Conservation (phyloP, 441 rosid species). For the Kokia cookei region DNA sequence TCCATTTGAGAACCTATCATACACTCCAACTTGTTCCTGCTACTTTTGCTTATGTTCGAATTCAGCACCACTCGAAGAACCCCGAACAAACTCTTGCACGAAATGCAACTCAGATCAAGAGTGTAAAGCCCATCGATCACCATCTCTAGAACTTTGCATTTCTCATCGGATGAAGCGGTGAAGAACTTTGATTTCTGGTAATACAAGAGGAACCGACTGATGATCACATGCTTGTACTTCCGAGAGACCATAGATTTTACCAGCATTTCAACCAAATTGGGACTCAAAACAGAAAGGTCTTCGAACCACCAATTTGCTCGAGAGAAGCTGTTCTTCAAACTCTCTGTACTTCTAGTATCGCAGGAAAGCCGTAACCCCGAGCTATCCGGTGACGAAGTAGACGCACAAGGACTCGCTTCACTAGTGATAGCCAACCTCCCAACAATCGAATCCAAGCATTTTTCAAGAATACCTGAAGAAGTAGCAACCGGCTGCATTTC, state of each 20-base stretch:
- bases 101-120: conserved; percentile 48
- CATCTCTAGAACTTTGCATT: conserved; percentile 38
- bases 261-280: conserved; percentile 32
- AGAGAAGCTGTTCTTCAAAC: conserved; percentile 51
- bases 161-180: conserved; percentile 32
- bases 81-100: conserved; percentile 14
- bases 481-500: conserved; percentile 24
- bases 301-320: conserved; percentile 75
- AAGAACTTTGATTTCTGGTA: conserved; percentile 63
- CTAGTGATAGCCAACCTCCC: conserved; percentile 38
- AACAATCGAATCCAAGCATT: conserved; percentile 48
- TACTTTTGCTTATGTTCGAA: conserved; percentile 37
- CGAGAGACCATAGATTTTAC: conserved; percentile 42
- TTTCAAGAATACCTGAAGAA: conserved; percentile 29
- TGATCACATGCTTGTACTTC: conserved; percentile 47
- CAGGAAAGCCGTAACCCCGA: conserved; percentile 30
- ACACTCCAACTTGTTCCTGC: conserved; percentile 54
- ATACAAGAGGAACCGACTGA: conserved; percentile 60
- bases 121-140: conserved; percentile 40
- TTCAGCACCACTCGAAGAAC: conserved; percentile 46
- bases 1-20: conserved; percentile 76
- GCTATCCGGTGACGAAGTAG: conserved; percentile 18
- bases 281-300: conserved; percentile 45
- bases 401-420: conserved; percentile 64
- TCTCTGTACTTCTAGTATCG: conserved; percentile 76